Evolutionary conservation across 2,329 filamentous ascomycete species (phyloP).

Genomic region (Alternaria infectoria): DNA sequence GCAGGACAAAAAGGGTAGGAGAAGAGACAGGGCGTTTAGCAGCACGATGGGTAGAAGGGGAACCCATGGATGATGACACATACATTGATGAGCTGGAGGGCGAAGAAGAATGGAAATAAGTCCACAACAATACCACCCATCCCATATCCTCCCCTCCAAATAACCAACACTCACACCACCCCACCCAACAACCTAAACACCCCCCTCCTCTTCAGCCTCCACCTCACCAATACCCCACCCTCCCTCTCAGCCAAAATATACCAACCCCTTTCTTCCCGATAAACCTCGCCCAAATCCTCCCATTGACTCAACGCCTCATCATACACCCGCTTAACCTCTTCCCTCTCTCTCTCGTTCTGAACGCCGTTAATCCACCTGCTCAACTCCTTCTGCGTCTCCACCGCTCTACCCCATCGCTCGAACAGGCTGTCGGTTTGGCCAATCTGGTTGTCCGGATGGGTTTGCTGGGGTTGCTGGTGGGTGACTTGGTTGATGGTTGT

Average conservation of each 20-base stretch:
- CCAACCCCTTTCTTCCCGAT: background rate
- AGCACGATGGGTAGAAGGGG: conserved; percentile 40
- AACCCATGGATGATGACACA: conserved; percentile 1
- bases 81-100: conserved; percentile 4
- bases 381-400: background rate
- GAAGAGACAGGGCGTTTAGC: conserved; percentile 43
- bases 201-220: background rate
- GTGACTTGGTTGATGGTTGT: background rate
- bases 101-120: background rate
- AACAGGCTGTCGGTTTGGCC: accelerated
- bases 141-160: background rate
- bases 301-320: background rate
- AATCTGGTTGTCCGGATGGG: accelerated
- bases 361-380: background rate
- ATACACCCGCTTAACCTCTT: background rate
- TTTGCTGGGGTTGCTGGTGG: background rate
- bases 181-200: too few species aligned
- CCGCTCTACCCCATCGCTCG: background rate
- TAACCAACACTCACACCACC: background rate
- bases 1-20: conserved; percentile 33
- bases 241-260: background rate
- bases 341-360: background rate
- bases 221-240: background rate
- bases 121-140: too few species aligned
- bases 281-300: background rate